Percentiles rank a stretch among this genome's conserved stretches.
These are phyloP conservation scores for Sphenostylis stenocarpa DNA, from an alignment of 306 rosid genomes.

Conservation along the genomic window DNA sequence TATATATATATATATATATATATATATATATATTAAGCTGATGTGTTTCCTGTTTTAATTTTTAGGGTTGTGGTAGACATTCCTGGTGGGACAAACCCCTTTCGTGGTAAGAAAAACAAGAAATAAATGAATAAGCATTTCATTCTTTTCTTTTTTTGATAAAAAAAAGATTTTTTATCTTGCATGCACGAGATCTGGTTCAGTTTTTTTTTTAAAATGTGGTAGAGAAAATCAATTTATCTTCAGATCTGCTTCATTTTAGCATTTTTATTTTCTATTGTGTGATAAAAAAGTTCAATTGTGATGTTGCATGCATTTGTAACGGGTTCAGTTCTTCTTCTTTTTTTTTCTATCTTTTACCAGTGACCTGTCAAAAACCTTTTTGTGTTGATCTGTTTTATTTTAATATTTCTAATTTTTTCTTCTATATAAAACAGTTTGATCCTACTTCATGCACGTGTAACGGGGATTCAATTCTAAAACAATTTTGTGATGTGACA, in stretches of 20 bases:
- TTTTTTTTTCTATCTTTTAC: neutral
- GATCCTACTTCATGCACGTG: too few species aligned
- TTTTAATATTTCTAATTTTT: neutral
- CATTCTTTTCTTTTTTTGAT: neutral
- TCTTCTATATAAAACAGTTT: too few species aligned
- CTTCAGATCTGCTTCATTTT: neutral
- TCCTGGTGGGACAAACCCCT: slow-evolving; percentile 75
- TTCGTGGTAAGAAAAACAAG: slow-evolving; percentile 41
- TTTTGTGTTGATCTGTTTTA: too few species aligned
- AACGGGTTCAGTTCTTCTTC: neutral
- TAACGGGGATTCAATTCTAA: too few species aligned
- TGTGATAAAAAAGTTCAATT: too few species aligned
- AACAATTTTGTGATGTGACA: neutral
- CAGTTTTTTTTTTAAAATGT: neutral
- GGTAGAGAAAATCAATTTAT: neutral
- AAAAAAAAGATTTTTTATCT: neutral
- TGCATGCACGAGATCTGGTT: neutral
- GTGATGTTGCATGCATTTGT: neutral
- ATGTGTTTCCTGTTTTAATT: neutral
- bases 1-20: neutral
- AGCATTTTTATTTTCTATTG: neutral
- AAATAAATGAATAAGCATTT: too few species aligned
- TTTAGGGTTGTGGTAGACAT: slow-evolving; percentile 76
- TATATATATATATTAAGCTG: too few species aligned
- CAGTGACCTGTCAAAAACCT: too few species aligned